Evolutionary conservation across 768 basidiomycete genomes (phyloP).

Genomic region (Tylopilus sp.): DNA sequence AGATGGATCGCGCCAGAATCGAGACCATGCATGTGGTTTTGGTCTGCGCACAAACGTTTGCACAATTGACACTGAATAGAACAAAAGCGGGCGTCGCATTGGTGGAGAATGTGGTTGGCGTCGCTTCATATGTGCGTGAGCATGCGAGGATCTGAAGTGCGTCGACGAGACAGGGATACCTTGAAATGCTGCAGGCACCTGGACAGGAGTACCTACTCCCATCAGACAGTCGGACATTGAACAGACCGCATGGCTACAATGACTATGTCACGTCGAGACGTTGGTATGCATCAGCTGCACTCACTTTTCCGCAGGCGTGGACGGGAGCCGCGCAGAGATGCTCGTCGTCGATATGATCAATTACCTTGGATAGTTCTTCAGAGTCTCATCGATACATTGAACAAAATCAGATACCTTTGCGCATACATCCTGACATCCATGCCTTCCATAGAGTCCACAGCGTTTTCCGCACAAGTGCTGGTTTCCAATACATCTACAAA

Average conservation of each 20-base stretch:
- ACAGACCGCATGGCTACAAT: slow-evolving; percentile 42
- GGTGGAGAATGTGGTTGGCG: slow-evolving; percentile 42
- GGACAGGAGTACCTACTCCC: slow-evolving; percentile 39
- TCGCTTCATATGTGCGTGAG: slow-evolving; percentile 35
- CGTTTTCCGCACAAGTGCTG: slow-evolving; percentile 53
- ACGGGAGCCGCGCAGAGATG: slow-evolving; percentile 52
- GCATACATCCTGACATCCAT: slow-evolving; percentile 52
- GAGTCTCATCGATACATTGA: neutral
- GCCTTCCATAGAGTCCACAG: slow-evolving; percentile 44
- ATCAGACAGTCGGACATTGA: slow-evolving; percentile 26
- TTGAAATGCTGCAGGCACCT: slow-evolving; percentile 40
- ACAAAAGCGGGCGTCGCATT: slow-evolving; percentile 51
- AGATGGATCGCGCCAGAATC: neutral
- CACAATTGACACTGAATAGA: slow-evolving; percentile 55
- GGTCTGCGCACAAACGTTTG: slow-evolving; percentile 46
- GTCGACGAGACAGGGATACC: slow-evolving; percentile 25
- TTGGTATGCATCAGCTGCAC: neutral
- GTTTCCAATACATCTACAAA: slow-evolving; percentile 47
- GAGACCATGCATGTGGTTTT: slow-evolving; percentile 3
- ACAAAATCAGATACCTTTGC: slow-evolving; percentile 39
- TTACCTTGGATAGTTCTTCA: slow-evolving; percentile 33
- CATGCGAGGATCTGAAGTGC: neutral
- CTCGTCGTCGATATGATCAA: slow-evolving; percentile 44
- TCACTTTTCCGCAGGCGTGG: slow-evolving; percentile 56
- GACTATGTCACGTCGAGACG: neutral